Base-by-base conservation (phyloP, 148 eudicot species). In the Fallopia convolvulus region DNA sequence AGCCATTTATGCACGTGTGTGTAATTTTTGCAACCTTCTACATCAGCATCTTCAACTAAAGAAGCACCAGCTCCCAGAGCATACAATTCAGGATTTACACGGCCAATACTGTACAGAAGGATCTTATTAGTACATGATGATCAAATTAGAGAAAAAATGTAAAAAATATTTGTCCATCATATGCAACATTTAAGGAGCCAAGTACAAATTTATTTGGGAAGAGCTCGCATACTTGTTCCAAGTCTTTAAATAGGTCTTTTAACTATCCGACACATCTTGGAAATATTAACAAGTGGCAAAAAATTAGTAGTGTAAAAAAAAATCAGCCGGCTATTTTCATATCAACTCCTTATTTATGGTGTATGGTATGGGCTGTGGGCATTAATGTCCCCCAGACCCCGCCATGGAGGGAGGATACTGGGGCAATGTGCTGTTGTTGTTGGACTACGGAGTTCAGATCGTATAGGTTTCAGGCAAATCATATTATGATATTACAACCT, bases 1-100 rank as follows among this genome's bases (percentile, higher is more conserved):
- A 96, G 85, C 97, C 98, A 93, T 33, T 82, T 85, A 76, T 85
- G 78, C 48, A 74, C 33, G 76, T 77, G 50, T 76, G 85, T 79
- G 48, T 79, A 77, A 72, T 56, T 84, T 82, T 79, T 80, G 72
- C 77, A 71, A 77, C 58, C 74, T 74, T 68, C 82, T 60, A 49
- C 11, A 21, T 55, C 72, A 78, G 61, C 50, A 50, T 75, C 71
- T 81, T 84, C 85, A 53, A 77, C 71, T 76, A 84, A 80, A 83
- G 85, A 86, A 74, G 87, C 75, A 81, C 87, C 91, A 79, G 93
- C 84, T 63, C 86, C 98, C 77, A 96, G 83, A 79, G 93, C 89
- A 88, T 86, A 88, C 40, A 96, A 83, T 81, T 87, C 91, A 50
- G 98, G 89, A 81, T 96, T 90, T 77, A 96, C 91, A 72, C 87